phyloP scores from a whole-genome alignment of 2,329 filamentous ascomycete genomes.

The Exophiala lecanii-corni region DNA sequence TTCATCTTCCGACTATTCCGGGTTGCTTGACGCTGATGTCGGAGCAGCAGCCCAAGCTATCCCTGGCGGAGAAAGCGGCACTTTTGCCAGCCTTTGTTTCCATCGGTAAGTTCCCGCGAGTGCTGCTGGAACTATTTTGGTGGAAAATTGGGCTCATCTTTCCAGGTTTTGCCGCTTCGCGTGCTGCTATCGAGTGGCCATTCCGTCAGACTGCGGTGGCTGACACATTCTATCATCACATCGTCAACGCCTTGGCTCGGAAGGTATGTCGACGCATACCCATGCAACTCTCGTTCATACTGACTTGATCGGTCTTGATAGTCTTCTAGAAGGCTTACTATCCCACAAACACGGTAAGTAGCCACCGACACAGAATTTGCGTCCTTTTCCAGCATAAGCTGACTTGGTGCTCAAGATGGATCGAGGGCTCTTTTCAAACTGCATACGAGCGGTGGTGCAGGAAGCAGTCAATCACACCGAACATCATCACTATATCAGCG shows the following conservation, averaged over 20 bases:
- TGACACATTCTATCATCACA: constrained; percentile 33
- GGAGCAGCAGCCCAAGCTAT: constrained; percentile 21
- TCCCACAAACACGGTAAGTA: constrained; percentile 8
- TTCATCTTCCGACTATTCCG: too few relatives aligned
- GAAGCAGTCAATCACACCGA: constrained; percentile 5
- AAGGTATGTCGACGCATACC: constrained; percentile 6
- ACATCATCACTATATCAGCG: constrained; percentile 12
- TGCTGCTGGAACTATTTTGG: too few relatives aligned
- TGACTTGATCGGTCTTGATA: not conserved
- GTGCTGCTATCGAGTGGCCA: constrained; percentile 27
- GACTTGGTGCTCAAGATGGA: constrained; percentile 26
- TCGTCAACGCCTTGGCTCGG: constrained; percentile 31
- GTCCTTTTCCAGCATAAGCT: constrained; percentile 1
- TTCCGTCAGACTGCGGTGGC: constrained; percentile 36
- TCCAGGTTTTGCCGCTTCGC: constrained; percentile 3
- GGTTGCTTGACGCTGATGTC: not conserved
- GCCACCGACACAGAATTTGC: not conserved
- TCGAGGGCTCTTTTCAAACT: constrained; percentile 19
- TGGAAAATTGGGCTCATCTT: too few relatives aligned
- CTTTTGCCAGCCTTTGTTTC: constrained; percentile 32
- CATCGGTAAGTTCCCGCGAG: constrained; percentile 23
- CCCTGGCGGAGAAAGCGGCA: constrained; percentile 31
- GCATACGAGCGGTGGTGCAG: constrained; percentile 15
- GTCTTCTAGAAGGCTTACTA: constrained; percentile 5
- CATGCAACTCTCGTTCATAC: not conserved